Conservation (phyloP, 306 rosid species). For the Datisca glomerata region DNA sequence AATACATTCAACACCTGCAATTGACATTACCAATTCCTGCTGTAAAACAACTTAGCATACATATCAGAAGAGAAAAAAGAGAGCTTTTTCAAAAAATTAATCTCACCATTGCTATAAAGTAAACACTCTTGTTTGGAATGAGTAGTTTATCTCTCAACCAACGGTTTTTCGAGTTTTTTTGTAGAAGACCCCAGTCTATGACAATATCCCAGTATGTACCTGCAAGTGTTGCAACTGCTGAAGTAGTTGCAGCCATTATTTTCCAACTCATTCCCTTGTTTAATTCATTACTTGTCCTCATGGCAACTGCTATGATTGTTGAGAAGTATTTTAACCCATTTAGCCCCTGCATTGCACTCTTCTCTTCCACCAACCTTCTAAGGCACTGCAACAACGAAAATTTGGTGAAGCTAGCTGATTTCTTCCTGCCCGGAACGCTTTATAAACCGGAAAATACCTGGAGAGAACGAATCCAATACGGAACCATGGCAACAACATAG, state of each 20-base stretch:
- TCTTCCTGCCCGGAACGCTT: background rate
- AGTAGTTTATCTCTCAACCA: slow-evolving; percentile 72
- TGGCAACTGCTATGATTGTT: slow-evolving; percentile 31
- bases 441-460: slow-evolving; percentile 34
- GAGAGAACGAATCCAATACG: slow-evolving; percentile 59
- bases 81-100: no score
- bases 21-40: background rate
- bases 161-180: slow-evolving; percentile 33
- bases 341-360: slow-evolving; percentile 23
- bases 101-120: slow-evolving; percentile 47
- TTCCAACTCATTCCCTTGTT: slow-evolving; percentile 18
- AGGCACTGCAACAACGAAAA: slow-evolving; percentile 29
- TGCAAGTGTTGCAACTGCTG: slow-evolving; percentile 25
- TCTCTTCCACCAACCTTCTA: slow-evolving; percentile 42
- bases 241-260: slow-evolving; percentile 22
- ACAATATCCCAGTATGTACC: slow-evolving; percentile 50
- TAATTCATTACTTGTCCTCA: slow-evolving; percentile 32
- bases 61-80: background rate
- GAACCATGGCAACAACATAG: slow-evolving; percentile 52
- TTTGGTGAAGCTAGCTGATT: background rate
- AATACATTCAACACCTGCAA: slow-evolving; percentile 47
- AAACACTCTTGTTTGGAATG: slow-evolving; percentile 34
- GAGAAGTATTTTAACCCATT: slow-evolving; percentile 39
- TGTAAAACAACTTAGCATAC: background rate
- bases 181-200: slow-evolving; percentile 49